Evolutionary conservation across 2,329 filamentous ascomycete genomes (phyloP), one percentile per base, ranked within the genome.

Genomic region (Gnomoniopsis smithogilvyi): DNA sequence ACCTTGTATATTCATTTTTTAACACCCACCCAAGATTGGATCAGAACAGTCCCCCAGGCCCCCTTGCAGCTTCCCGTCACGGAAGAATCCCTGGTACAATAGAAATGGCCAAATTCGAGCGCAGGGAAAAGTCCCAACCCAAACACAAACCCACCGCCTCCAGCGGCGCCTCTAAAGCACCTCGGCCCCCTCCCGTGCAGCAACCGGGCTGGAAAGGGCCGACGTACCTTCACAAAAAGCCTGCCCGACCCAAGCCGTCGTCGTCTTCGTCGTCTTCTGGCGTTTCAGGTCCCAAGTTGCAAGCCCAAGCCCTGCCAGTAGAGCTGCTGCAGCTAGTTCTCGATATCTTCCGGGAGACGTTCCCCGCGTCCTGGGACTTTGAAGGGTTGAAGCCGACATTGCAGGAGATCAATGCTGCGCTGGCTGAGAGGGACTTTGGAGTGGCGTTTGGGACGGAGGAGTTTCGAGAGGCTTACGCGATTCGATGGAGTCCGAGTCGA

Each of bases 401-500:
- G 21, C 94, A 96, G 69, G 84, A 88, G 54, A 84, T 98, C 63
- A 99, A 98, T 73, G 81, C 86, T 8, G 91, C 94, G 64, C 80
- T 99, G 10, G 98, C 89, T 71, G 87, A 90, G 60, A 85, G 95
- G 34, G 91, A 98, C 71, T 98, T 98, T 73, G 80, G 80, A 14
- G 76, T 79, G 17, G 94, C 94, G 0, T 99, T 98, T 74, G 86
- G 86, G 0, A 80, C 80, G 49, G 80, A 85, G 57, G 85, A 89
- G 48, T 83, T 88, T 66, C 80, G 97, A 19, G 85, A 89, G 62
- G 90, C 89, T 11, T 99, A 99, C 76, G 91, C 92, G 10, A 84
- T 91, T 56, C 79, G 95, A 66, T 99, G 94, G 93, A 96, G 92
- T 73, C 91, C 94, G 1, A 89, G 90, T 54, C 81, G 95, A 55